A percentile compares a stretch with the other conserved stretches of the same genome.
Evolutionary conservation across 2,329 filamentous ascomycete genomes (phyloP).

Genomic region (Lomentospora prolificans): DNA sequence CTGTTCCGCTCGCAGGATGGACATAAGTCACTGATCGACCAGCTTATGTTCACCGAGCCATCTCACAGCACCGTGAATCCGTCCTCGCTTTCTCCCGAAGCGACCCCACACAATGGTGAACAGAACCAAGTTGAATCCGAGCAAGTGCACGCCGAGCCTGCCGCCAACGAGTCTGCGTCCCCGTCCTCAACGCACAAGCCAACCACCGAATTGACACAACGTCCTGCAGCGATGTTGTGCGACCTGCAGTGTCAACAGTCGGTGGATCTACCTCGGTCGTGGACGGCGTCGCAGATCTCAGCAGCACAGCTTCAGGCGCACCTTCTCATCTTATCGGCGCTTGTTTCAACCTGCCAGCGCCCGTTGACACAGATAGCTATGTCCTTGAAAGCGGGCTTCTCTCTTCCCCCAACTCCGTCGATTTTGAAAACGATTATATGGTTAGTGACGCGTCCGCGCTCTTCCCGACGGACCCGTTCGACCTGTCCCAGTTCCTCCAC

Average conservation of each 20-base stretch:
- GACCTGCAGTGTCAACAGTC: conserved; percentile 99
- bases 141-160: conserved; percentile 10
- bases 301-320: conserved; percentile 41
- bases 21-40: conserved; percentile 20
- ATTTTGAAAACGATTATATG: conserved; percentile 59
- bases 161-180: conserved; percentile 11
- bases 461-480: conserved; percentile 35
- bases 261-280: conserved; percentile 44
- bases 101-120: conserved; percentile 12
- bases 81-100: conserved; percentile 48
- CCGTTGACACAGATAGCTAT: conserved; percentile 64
- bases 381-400: conserved; percentile 67
- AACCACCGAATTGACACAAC: conserved; percentile 94
- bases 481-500: conserved; percentile 46
- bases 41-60: conserved; percentile 18
- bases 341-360: conserved; percentile 58
- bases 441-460: conserved; percentile 47
- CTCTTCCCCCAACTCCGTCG: conserved; percentile 59
- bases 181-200: conserved; percentile 20
- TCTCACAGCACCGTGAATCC: conserved; percentile 47
- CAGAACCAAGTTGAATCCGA: conserved; percentile 3
- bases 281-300: not conserved
- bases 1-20: conserved; percentile 42
- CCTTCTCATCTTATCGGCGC: conserved; percentile 57
- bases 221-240: conserved; percentile 99